A percentile compares a stretch with the other conserved stretches of the same genome.
These are phyloP conservation scores for Obba rivulosa DNA, from an alignment of 768 basidiomycete species.

Conservation along the genomic window DNA sequence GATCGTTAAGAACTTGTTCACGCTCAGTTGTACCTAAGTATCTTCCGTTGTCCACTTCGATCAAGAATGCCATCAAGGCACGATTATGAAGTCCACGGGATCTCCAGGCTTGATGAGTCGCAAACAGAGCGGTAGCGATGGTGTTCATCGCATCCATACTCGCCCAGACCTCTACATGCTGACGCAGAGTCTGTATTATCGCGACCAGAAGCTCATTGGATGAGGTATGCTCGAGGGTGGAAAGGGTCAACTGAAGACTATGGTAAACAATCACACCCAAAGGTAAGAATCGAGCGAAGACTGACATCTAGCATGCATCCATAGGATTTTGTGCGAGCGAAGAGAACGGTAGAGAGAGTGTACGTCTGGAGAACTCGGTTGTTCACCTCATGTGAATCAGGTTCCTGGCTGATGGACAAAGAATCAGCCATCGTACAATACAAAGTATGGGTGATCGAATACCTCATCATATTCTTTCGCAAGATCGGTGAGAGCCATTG, in stretches of 20 bases:
- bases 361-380: slow-evolving; percentile 46
- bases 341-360: slow-evolving; percentile 50
- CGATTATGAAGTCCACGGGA: slow-evolving; percentile 61
- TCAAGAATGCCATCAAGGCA: slow-evolving; percentile 53
- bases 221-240: slow-evolving; percentile 46
- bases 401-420: background rate
- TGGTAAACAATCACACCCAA: background rate
- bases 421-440: too few species aligned
- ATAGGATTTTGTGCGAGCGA: slow-evolving; percentile 60
- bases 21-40: slow-evolving; percentile 52
- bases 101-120: slow-evolving; percentile 60
- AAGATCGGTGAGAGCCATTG: slow-evolving; percentile 75
- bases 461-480: slow-evolving; percentile 50
- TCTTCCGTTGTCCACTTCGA: slow-evolving; percentile 58
- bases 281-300: background rate
- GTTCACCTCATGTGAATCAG: slow-evolving; percentile 6
- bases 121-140: slow-evolving; percentile 56
- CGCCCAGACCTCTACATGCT: slow-evolving; percentile 69
- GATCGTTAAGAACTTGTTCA: slow-evolving; percentile 55
- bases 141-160: slow-evolving; percentile 60
- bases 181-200: slow-evolving; percentile 67
- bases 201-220: slow-evolving; percentile 50
- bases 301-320: slow-evolving; percentile 65
- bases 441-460: slow-evolving; percentile 3
- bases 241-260: slow-evolving; percentile 27